Percentiles rank a stretch among this genome's conserved stretches.
Conservation (phyloP, 192 early-diverging fungal species). For the Backusella westeae region DNA sequence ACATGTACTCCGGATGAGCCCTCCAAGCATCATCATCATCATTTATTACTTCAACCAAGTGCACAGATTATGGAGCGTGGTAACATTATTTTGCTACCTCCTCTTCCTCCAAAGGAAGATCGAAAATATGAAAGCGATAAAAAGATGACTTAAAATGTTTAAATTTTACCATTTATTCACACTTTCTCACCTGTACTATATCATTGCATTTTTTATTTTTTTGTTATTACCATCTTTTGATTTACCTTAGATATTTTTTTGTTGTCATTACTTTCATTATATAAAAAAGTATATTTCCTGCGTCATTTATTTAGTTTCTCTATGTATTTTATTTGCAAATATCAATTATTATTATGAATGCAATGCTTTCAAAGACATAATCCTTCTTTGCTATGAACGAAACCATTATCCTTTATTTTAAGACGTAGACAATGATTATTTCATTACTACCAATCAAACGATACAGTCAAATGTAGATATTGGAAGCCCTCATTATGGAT, state of each 20-base stretch:
- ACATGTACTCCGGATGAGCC: conserved; percentile 36
- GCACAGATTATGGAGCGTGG: conserved; percentile 10
- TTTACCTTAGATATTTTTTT: not conserved
- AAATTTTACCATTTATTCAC: not conserved
- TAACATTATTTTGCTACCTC: conserved; percentile 18
- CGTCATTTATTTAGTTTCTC: not conserved
- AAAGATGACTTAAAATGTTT: not conserved
- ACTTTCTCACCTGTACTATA: not conserved
- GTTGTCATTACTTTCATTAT: not conserved
- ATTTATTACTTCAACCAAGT: conserved; percentile 21
- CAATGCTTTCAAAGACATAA: too few relatives aligned
- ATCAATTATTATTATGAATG: too few relatives aligned
- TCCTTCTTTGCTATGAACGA: too few relatives aligned
- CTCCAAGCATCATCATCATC: conserved; percentile 22
- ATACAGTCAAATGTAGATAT: too few relatives aligned
- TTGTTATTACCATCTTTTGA: not conserved
- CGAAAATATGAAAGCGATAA: not conserved
- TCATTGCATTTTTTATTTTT: not conserved
- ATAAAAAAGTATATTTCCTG: not conserved
- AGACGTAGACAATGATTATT: too few relatives aligned
- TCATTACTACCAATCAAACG: too few relatives aligned
- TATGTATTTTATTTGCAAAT: too few relatives aligned
- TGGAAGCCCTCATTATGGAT: too few relatives aligned
- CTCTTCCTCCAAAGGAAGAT: not conserved
- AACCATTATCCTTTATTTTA: too few relatives aligned